phyloP scores from a whole-genome alignment of 345 rosid genomes.

The Lumnitzera littorea region DNA sequence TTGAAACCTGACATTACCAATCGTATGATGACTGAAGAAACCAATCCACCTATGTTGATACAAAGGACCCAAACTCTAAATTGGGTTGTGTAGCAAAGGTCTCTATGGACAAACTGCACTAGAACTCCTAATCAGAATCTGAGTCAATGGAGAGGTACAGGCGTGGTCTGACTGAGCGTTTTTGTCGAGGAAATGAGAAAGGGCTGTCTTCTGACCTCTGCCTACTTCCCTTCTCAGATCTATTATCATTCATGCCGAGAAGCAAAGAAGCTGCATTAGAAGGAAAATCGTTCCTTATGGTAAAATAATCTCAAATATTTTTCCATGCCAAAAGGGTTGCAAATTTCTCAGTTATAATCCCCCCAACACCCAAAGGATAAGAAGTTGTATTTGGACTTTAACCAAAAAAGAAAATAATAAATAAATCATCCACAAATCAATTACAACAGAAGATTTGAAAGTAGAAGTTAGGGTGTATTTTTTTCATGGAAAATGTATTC shows the following conservation, averaged over 20 bases:
- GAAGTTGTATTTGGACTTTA: too few species aligned
- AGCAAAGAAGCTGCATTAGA: constrained; percentile 70
- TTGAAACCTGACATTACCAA: neutral
- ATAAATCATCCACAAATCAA: too few species aligned
- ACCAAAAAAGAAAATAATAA: too few species aligned
- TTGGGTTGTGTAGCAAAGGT: neutral
- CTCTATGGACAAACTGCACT: neutral
- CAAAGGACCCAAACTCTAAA: neutral
- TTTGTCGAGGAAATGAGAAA: constrained; percentile 72
- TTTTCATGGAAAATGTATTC: too few species aligned
- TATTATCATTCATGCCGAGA: constrained; percentile 64
- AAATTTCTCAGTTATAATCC: too few species aligned
- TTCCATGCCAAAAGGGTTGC: neutral
- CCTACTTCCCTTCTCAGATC: constrained; percentile 59
- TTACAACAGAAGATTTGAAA: too few species aligned
- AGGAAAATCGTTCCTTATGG: neutral
- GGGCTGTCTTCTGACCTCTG: constrained; percentile 58
- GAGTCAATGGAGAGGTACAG: constrained; percentile 70
- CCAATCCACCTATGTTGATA: constrained; percentile 8
- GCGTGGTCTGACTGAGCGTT: constrained; percentile 83
- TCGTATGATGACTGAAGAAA: constrained; percentile 1
- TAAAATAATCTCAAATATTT: neutral
- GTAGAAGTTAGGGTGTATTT: too few species aligned
- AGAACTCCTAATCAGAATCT: constrained; percentile 52
- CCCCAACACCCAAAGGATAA: too few species aligned